Percentiles rank a stretch among this genome's conserved stretches.
Conservation (phyloP, 129 eudicot genomes). For the Helichrysum umbraculigerum region DNA sequence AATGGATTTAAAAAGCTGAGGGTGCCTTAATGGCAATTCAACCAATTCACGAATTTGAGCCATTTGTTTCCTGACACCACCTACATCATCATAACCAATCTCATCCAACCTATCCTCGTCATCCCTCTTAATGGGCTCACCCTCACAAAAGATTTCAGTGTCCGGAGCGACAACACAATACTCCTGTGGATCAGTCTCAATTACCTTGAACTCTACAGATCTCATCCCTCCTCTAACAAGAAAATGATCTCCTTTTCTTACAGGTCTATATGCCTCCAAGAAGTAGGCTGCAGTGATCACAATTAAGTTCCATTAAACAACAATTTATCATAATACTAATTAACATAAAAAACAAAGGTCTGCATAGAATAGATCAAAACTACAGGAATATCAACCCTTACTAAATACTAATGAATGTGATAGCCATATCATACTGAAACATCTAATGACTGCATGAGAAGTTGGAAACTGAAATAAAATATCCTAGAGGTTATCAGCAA, state of each 20-base stretch:
- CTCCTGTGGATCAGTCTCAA: constrained; percentile 81
- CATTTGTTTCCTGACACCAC: constrained; percentile 86
- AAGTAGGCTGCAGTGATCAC: constrained; percentile 57
- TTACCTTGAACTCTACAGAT: constrained; percentile 75
- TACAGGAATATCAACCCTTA: background rate
- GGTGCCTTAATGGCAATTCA: constrained; percentile 69
- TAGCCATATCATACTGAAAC: background rate
- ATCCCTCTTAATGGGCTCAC: constrained; percentile 77
- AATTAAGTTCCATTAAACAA: background rate
- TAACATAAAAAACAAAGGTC: background rate
- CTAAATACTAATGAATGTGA: background rate
- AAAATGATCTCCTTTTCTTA: constrained; percentile 75
- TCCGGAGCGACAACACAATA: constrained; percentile 88
- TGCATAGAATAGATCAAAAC: constrained; percentile 9
- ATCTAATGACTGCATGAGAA: background rate
- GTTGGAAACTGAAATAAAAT: background rate
- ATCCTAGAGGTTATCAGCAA: background rate
- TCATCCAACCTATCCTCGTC: constrained; percentile 77
- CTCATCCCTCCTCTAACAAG: constrained; percentile 88
- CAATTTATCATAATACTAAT: background rate
- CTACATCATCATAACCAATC: constrained; percentile 83
- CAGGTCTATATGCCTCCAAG: constrained; percentile 72
- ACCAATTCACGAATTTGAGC: constrained; percentile 85
- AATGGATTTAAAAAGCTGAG: constrained; percentile 70
- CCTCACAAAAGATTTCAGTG: constrained; percentile 82